phyloP scores from a whole-genome alignment of 441 rosid species.

The Erodium texanum region DNA sequence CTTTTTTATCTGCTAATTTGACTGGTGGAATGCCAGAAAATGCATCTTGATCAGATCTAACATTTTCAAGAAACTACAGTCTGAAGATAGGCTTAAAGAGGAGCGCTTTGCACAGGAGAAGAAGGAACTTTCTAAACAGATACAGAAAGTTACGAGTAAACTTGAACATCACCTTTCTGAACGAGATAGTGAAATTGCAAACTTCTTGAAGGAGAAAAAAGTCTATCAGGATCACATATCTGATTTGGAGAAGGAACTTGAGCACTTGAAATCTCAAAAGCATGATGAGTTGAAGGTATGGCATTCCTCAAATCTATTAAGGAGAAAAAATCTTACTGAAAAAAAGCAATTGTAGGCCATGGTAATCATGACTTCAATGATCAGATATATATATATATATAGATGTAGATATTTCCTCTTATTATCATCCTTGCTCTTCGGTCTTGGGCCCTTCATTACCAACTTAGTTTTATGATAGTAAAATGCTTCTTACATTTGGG shows the following conservation, averaged over 20 bases:
- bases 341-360: no score
- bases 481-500: neutral
- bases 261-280: conserved; percentile 8
- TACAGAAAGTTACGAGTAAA: neutral
- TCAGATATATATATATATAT: no score
- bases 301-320: neutral
- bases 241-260: conserved; percentile 4
- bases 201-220: conserved; percentile 6
- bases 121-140: conserved; percentile 7
- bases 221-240: conserved; percentile 5
- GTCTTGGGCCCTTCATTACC: neutral
- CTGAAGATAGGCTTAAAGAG: conserved; percentile 3
- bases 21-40: neutral
- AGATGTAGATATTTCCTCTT: neutral
- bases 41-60: neutral
- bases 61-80: conserved; percentile 4
- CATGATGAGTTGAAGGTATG: conserved; percentile 7
- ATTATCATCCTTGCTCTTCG: neutral
- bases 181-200: conserved; percentile 9
- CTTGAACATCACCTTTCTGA: conserved; percentile 3
- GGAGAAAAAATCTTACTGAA: no score
- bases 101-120: conserved; percentile 3
- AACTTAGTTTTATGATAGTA: neutral
- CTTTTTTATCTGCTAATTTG: neutral
- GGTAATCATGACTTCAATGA: no score